A percentile compares a stretch with the other conserved stretches of the same genome.
These are phyloP conservation scores for Blastobotrys parvus DNA, from an alignment of 805 yeast genomes.

Conservation along the genomic window DNA sequence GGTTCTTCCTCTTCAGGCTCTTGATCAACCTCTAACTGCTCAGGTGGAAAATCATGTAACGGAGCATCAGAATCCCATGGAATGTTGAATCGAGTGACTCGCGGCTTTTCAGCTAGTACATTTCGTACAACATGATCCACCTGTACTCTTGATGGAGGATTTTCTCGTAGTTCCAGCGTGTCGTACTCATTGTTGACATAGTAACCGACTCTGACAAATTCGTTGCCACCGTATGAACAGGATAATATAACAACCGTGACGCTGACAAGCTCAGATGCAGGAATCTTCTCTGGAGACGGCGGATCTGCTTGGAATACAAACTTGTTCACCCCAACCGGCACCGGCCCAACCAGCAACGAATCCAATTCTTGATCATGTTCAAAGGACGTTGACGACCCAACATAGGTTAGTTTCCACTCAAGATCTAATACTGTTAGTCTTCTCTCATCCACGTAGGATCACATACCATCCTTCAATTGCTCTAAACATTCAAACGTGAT, in stretches of 20 bases:
- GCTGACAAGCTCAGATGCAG: slow-evolving; percentile 89
- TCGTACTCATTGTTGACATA: slow-evolving; percentile 97
- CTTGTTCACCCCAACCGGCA: slow-evolving; percentile 94
- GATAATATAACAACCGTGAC: slow-evolving; percentile 91
- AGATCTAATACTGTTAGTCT: slow-evolving; percentile 43
- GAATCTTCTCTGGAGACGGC: slow-evolving; percentile 91
- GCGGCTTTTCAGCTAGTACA: slow-evolving; percentile 92
- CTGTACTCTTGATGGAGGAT: slow-evolving; percentile 89
- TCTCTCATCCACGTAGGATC: neutral
- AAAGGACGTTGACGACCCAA: slow-evolving; percentile 82
- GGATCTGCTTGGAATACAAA: slow-evolving; percentile 93
- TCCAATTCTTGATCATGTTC: slow-evolving; percentile 97
- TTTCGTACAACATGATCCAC: slow-evolving; percentile 91
- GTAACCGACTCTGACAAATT: slow-evolving; percentile 95
- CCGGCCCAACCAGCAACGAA: slow-evolving; percentile 95
- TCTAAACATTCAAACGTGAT: slow-evolving; percentile 96
- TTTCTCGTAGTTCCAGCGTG: slow-evolving; percentile 82
- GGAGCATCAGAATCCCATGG: slow-evolving; percentile 84
- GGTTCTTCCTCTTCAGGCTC: slow-evolving; percentile 54
- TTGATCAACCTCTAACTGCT: slow-evolving; percentile 56
- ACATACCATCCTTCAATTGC: slow-evolving; percentile 57
- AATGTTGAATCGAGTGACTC: slow-evolving; percentile 93
- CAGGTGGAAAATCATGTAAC: slow-evolving; percentile 66
- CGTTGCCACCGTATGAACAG: slow-evolving; percentile 88
- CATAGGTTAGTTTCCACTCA: slow-evolving; percentile 96